These are phyloP conservation scores for Colletotrichum scovillei DNA, from an alignment of 2,329 filamentous ascomycete genomes.

Conservation along the genomic window DNA sequence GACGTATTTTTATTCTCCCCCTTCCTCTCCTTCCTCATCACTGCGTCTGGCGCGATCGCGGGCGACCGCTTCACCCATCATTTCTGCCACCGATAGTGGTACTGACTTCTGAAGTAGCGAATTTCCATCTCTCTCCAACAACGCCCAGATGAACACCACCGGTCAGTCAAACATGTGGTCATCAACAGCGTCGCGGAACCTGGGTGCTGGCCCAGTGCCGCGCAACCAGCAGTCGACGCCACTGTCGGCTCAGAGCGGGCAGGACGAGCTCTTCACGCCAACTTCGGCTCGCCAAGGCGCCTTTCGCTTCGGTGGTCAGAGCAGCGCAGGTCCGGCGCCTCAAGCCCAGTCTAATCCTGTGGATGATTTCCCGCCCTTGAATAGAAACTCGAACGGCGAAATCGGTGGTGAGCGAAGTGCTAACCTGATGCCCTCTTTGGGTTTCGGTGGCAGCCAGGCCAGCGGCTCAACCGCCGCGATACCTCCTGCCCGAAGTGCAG, in stretches of 20 bases:
- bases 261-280: slow-evolving; percentile 58
- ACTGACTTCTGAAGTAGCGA: slow-evolving; percentile 59
- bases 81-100: not conserved
- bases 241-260: slow-evolving; percentile 60
- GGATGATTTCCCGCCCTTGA: slow-evolving; percentile 73
- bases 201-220: slow-evolving; percentile 58
- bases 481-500: slow-evolving; percentile 54
- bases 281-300: slow-evolving; percentile 59
- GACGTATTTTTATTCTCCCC: slow-evolving; percentile 38
- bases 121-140: slow-evolving; percentile 74
- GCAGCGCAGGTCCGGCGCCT: slow-evolving; percentile 47
- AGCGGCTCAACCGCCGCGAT: slow-evolving; percentile 46
- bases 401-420: slow-evolving; percentile 66
- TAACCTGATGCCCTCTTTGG: slow-evolving; percentile 64
- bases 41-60: not conserved
- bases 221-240: slow-evolving; percentile 64
- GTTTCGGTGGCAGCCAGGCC: slow-evolving; percentile 63
- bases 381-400: slow-evolving; percentile 67
- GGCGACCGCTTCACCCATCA: not conserved
- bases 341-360: slow-evolving; percentile 61
- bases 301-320: slow-evolving; percentile 66
- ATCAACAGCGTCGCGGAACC: slow-evolving; percentile 58
- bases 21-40: not conserved
- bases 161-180: slow-evolving; percentile 67
- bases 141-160: slow-evolving; percentile 62